Base-by-base conservation (phyloP, 1,284 basidiomycete species). In the Cutaneotrichosporon arboriforme region DNA sequence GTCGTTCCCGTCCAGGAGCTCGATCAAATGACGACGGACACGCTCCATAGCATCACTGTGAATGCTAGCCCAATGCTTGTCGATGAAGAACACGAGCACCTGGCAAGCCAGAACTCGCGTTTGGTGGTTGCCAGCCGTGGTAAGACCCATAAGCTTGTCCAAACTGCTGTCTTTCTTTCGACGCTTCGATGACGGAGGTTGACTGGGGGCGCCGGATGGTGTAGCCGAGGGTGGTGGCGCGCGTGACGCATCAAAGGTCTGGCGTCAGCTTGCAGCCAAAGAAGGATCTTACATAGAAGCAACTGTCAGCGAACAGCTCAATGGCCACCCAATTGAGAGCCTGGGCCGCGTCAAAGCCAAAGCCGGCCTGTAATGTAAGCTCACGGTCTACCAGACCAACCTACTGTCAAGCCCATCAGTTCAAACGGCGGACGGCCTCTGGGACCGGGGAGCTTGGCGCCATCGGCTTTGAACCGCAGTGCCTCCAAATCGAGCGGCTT, bases 261-360 rank as follows among this genome's bases (percentile, higher is more conserved):
- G 4, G 10, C 4, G 38, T 49, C 9, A 38, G 52, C 9, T 3
- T 14, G 21, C 8, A 2, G 0, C 21, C 13, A 33, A 36, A 14
- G 4, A 5, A 34, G 20, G 33, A 21, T 54, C 70, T 56, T 64
- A 89, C 88, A 76, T 84, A 82, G 46, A 81, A 79, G 9, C 82
- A 80, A 64, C 84, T 86, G 64, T 92, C 88, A 4, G 89, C 86
- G 57, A 88, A 86, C n/a, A 96, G 75, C 68, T 93, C 85, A 4
- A 93, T 74, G 1, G 84, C 78, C 1, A 83, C 81, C 92, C 93
- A 97, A 0, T 83, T 79, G 35, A 89, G 68, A 0, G 88, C 87
- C 67, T 89, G 84, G 20, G 74, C 77, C 0, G 80, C 66, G 53
- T 83, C 82, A 63, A 97, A 90, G 58, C 82, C 81, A 75, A 80